These are phyloP conservation scores for Pichia sp. DNA, from an alignment of 1,139 yeast species.

Conservation along the genomic window DNA sequence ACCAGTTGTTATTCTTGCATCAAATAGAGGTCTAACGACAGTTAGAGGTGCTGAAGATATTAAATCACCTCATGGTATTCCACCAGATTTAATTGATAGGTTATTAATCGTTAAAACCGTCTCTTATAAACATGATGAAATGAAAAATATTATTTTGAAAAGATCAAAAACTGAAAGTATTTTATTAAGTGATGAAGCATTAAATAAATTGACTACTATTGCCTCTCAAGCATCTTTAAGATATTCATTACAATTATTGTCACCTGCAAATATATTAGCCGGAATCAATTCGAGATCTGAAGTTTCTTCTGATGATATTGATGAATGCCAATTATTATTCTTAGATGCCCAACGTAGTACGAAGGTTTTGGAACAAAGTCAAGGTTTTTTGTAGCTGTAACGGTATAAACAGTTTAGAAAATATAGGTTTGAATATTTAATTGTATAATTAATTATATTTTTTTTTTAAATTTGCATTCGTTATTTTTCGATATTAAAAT, in stretches of 20 bases:
- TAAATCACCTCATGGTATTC: slow-evolving; percentile 92
- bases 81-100: slow-evolving; percentile 90
- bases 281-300: slow-evolving; percentile 66
- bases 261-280: slow-evolving; percentile 86
- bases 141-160: slow-evolving; percentile 71
- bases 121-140: slow-evolving; percentile 80
- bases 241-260: slow-evolving; percentile 81
- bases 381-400: slow-evolving; percentile 33
- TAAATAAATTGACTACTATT: slow-evolving; percentile 62
- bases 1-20: slow-evolving; percentile 90
- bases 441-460: not conserved
- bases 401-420: too few relatives aligned
- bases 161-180: slow-evolving; percentile 73
- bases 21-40: slow-evolving; percentile 89
- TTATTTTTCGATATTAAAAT: too few relatives aligned
- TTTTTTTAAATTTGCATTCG: not conserved
- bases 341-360: slow-evolving; percentile 87
- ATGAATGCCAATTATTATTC: slow-evolving; percentile 79
- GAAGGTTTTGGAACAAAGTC: slow-evolving; percentile 55
- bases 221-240: slow-evolving; percentile 78
- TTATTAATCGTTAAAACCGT: slow-evolving; percentile 84
- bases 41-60: slow-evolving; percentile 88
- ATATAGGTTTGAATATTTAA: too few relatives aligned
- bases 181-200: slow-evolving; percentile 57
- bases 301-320: slow-evolving; percentile 65